Evolutionary conservation across 306 rosid genomes (phyloP).

Genomic region (Lathyrus tuberosus): DNA sequence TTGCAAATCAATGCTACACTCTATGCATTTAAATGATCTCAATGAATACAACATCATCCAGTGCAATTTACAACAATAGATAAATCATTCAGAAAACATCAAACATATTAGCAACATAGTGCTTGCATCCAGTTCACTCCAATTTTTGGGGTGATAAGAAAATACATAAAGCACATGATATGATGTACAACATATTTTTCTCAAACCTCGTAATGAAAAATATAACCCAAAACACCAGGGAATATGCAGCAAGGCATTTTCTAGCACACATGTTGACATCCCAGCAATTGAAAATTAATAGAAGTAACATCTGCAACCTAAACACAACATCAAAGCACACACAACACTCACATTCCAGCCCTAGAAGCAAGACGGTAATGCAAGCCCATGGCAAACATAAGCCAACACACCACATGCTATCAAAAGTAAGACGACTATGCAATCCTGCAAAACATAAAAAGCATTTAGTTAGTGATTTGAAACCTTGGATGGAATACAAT

Average conservation of each 20-base stretch:
- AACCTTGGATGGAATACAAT: neutral
- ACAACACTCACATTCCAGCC: no score
- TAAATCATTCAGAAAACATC: neutral
- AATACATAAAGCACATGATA: slow-evolving; percentile 17
- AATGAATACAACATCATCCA: slow-evolving; percentile 33
- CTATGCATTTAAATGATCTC: slow-evolving; percentile 7
- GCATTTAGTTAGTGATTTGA: slow-evolving; percentile 37
- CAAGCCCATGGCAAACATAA: slow-evolving; percentile 86
- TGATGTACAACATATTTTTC: slow-evolving; percentile 23
- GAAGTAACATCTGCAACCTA: slow-evolving; percentile 44
- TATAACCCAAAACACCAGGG: slow-evolving; percentile 46
- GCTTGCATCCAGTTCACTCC: slow-evolving; percentile 30
- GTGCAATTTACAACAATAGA: slow-evolving; percentile 14
- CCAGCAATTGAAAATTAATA: slow-evolving; percentile 39
- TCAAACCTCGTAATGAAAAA: slow-evolving; percentile 42
- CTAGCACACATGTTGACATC: slow-evolving; percentile 45
- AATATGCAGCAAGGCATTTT: slow-evolving; percentile 43
- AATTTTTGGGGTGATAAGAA: slow-evolving; percentile 27
- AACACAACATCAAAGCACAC: slow-evolving; percentile 41
- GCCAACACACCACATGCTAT: slow-evolving; percentile 72
- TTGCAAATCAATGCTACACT: no score
- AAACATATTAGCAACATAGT: neutral
- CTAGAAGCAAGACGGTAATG: slow-evolving; percentile 77
- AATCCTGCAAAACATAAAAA: slow-evolving; percentile 67
- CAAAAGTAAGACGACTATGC: slow-evolving; percentile 77